These are phyloP conservation scores for Rhinocladiella similis DNA, from an alignment of 2,329 filamentous ascomycete species.

Conservation along the genomic window DNA sequence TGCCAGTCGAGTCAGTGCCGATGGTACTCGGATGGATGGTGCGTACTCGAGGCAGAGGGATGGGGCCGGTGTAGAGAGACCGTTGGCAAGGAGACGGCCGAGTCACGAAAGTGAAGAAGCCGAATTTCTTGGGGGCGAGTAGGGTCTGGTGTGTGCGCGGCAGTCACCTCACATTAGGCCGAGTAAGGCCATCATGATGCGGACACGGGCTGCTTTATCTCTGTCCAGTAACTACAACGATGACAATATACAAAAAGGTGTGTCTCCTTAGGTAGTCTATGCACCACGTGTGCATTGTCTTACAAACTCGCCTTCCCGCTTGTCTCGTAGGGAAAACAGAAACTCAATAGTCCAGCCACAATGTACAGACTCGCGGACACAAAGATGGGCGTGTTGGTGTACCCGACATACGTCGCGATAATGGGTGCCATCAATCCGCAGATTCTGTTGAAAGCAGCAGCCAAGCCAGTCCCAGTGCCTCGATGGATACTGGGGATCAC, in stretches of 20 bases:
- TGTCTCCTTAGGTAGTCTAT: neutral
- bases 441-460: slow-evolving; percentile 68
- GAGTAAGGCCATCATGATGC: too few species aligned
- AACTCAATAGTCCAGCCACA: slow-evolving; percentile 13
- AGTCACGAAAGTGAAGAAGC: neutral
- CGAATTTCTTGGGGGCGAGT: too few species aligned
- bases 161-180: too few species aligned
- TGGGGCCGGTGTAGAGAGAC: neutral
- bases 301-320: slow-evolving; percentile 20
- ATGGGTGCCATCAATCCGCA: slow-evolving; percentile 74
- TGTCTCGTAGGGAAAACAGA: slow-evolving; percentile 17
- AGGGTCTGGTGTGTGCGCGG: too few species aligned
- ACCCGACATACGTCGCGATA: slow-evolving; percentile 32
- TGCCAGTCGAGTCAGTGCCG: slow-evolving; percentile 15
- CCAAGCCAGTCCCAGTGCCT: slow-evolving; percentile 72
- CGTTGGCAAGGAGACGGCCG: neutral
- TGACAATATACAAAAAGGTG: too few species aligned
- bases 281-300: neutral
- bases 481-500: slow-evolving; percentile 65
- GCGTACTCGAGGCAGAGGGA: neutral
- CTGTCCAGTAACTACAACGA: neutral
- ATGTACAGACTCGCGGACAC: slow-evolving; percentile 40
- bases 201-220: too few species aligned
- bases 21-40: neutral
- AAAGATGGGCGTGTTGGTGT: slow-evolving; percentile 35